Percentiles rank a stretch among this genome's conserved stretches.
These are phyloP conservation scores for Solanum lignicaule DNA, from an alignment of 257 asterid species.

Conservation along the genomic window DNA sequence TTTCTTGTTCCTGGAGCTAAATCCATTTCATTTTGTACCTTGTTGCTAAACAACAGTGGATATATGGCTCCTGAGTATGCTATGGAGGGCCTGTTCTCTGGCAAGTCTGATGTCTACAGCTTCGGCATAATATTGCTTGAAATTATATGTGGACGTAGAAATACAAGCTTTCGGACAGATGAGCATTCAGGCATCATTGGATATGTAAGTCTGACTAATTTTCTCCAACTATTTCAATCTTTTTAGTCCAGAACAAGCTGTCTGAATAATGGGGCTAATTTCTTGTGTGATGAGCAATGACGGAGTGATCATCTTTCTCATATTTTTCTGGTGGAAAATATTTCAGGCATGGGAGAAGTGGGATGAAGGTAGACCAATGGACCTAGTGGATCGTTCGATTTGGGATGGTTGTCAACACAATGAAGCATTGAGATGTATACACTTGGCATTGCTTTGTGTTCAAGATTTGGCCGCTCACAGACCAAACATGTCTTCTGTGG, in stretches of 20 bases:
- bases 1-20: neutral
- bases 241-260: neutral
- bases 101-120: slow-evolving; percentile 86
- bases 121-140: slow-evolving; percentile 73
- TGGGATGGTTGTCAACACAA: slow-evolving; percentile 15
- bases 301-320: neutral
- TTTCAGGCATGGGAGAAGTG: slow-evolving; percentile 78
- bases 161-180: slow-evolving; percentile 34
- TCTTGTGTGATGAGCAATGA: neutral
- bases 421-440: slow-evolving; percentile 57
- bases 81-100: slow-evolving; percentile 85
- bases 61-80: slow-evolving; percentile 98
- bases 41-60: slow-evolving; percentile 36
- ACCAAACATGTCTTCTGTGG: slow-evolving; percentile 62
- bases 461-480: slow-evolving; percentile 55
- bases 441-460: slow-evolving; percentile 64
- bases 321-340: neutral
- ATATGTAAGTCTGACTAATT: slow-evolving; percentile 40
- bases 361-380: slow-evolving; percentile 45
- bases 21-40: neutral
- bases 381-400: slow-evolving; percentile 43
- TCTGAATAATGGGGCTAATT: neutral
- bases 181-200: slow-evolving; percentile 48
- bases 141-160: slow-evolving; percentile 61
- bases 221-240: neutral